Conservation (phyloP, 176 grass and related monocot species). For the Cocos nucifera region DNA sequence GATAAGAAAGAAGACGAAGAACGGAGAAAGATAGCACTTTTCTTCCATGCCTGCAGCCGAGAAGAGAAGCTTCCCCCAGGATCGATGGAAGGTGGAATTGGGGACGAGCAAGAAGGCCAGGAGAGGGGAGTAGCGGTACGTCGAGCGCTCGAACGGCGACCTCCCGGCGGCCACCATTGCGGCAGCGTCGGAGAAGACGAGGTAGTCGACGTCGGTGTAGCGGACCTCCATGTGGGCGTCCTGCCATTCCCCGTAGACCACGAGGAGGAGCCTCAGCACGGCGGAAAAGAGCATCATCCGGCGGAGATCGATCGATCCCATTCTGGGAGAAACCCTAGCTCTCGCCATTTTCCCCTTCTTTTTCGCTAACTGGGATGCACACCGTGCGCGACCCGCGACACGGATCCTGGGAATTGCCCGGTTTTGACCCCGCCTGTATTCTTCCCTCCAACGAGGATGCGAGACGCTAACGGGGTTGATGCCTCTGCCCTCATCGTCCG, state of each 20-base stretch:
- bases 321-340: not conserved
- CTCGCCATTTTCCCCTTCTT: not conserved
- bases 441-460: no score
- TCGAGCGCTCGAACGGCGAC: slow-evolving; percentile 75
- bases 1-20: not conserved
- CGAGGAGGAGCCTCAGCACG: slow-evolving; percentile 34
- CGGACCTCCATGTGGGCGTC: slow-evolving; percentile 83
- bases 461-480: no score
- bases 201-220: slow-evolving; percentile 88
- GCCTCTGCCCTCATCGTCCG: no score
- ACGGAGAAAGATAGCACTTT: not conserved
- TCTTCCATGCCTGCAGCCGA: slow-evolving; percentile 56
- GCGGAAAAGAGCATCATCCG: slow-evolving; percentile 52
- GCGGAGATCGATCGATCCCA: slow-evolving; percentile 17
- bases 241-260: slow-evolving; percentile 78
- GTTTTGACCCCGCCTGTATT: no score
- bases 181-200: slow-evolving; percentile 89
- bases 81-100: slow-evolving; percentile 58
- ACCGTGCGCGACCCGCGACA: no score
- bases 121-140: slow-evolving; percentile 86
- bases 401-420: no score
- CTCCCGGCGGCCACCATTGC: slow-evolving; percentile 49
- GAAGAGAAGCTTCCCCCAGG: slow-evolving; percentile 84
- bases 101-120: slow-evolving; percentile 73
- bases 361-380: no score